These are phyloP conservation scores for Emericellopsis atlantica DNA, from an alignment of 2,329 filamentous ascomycete species.

Conservation along the genomic window DNA sequence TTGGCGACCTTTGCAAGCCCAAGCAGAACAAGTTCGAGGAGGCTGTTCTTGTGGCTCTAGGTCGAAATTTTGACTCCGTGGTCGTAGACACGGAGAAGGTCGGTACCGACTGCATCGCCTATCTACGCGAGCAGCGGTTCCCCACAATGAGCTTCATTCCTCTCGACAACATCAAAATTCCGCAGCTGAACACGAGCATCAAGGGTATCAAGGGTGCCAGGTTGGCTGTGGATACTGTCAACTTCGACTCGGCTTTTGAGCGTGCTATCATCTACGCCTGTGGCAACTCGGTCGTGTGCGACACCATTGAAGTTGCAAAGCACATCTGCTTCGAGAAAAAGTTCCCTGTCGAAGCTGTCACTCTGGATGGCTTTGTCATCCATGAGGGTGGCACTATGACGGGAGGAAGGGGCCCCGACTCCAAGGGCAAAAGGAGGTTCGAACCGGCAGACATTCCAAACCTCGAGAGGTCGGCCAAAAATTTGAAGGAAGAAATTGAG, in stretches of 20 bases:
- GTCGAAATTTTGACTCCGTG: slow-evolving; percentile 86
- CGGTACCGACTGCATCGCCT: slow-evolving; percentile 85
- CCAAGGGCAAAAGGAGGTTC: slow-evolving; percentile 68
- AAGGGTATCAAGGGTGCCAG: slow-evolving; percentile 81
- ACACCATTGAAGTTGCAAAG: slow-evolving; percentile 75
- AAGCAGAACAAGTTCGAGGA: slow-evolving; percentile 96
- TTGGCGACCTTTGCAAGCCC: slow-evolving; percentile 85
- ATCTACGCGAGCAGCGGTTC: slow-evolving; percentile 80
- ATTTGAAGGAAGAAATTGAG: slow-evolving; percentile 64
- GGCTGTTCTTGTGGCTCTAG: slow-evolving; percentile 83
- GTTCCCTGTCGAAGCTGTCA: slow-evolving; percentile 88
- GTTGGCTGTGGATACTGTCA: slow-evolving; percentile 89
- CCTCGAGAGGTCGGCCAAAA: slow-evolving; percentile 63
- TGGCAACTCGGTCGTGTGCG: slow-evolving; percentile 88
- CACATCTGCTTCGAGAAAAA: slow-evolving; percentile 75
- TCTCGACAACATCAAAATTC: slow-evolving; percentile 93
- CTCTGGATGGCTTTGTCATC: slow-evolving; percentile 88
- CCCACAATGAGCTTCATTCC: slow-evolving; percentile 90
- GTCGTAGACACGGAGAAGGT: slow-evolving; percentile 93
- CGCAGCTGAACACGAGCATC: slow-evolving; percentile 75
- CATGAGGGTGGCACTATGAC: slow-evolving; percentile 96
- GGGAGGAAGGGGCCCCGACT: slow-evolving; percentile 70
- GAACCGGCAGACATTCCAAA: slow-evolving; percentile 85
- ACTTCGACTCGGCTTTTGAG: slow-evolving; percentile 79
- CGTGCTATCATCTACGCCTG: slow-evolving; percentile 92